Base-by-base conservation (phyloP, 2,329 filamentous ascomycete species). In the Diaporthe nobilis region DNA sequence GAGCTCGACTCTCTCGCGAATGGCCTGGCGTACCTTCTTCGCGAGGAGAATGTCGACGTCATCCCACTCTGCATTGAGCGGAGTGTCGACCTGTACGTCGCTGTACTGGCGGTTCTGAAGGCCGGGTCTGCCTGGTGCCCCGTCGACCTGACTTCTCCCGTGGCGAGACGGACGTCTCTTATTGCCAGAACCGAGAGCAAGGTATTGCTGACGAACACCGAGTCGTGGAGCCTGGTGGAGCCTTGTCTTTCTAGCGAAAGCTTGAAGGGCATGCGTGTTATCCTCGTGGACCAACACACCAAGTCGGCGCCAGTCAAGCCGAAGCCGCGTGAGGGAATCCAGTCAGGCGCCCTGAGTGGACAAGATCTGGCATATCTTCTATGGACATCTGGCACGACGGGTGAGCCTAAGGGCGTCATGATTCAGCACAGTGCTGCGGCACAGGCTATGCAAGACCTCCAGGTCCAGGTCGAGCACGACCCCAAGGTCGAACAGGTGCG, bases 91-190 rank as follows among this genome's bases (percentile, higher is more conserved):
- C 42, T 74, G 22, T 85, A 85, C 73, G 80, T 86, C 25, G 81
- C 85, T n/a, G 84, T 86, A 34, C 78, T 87, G 9, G 85, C 82
- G 39, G 82, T 85, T 34, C 77, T 87, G 65, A 87, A 87, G 75
- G 82, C 85, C 39, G 86, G 86, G 1, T 83, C 79, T 28, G 85
- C 84, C 1, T 86, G 83, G 81, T 85, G 82, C 75, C 84, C 85
- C 0, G 83, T 86, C 39, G 85, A 86, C 76, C 80, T 83, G 13
- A 82, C 82, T 8, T 85, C 83, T 25, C 84, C 84, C 22, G 44
- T 82, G 15, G 82, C 82, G 71, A 80, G 84, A 60, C 83, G 83
- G n/a, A 83, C 83, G 63, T 82, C 84, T 37, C 80, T 85, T 4
- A 83, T 86, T 47, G 80, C 80, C 22, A 80, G 83, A 28, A 85